A percentile compares a stretch with the other conserved stretches of the same genome.
Evolutionary conservation across 2,329 filamentous ascomycete genomes (phyloP).

Genomic region (Orbilia ellipsospora): DNA sequence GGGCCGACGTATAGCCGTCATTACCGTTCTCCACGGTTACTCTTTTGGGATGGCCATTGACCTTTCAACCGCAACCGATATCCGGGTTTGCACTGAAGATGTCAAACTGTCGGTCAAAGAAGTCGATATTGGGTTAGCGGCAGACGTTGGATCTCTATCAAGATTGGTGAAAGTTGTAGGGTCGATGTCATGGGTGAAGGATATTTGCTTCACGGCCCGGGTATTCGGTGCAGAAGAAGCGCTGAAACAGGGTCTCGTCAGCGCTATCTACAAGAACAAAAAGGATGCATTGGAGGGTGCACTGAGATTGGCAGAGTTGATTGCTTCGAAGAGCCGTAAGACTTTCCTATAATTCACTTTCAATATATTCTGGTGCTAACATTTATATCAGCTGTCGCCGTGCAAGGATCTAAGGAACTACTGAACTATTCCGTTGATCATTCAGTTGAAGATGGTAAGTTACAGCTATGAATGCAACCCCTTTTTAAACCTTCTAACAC

Average conservation of each 20-base stretch:
- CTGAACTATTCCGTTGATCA: constrained; percentile 85
- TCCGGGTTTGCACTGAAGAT: constrained; percentile 73
- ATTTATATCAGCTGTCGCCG: constrained; percentile 72
- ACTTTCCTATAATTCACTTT: neutral
- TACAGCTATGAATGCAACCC: neutral
- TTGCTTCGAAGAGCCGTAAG: constrained; percentile 79
- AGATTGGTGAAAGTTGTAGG: constrained; percentile 79
- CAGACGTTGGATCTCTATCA: constrained; percentile 80
- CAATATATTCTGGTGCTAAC: neutral
- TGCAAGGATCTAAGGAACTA: constrained; percentile 87
- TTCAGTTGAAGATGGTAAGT: constrained; percentile 76
- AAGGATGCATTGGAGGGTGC: constrained; percentile 72
- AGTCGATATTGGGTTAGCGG: constrained; percentile 82
- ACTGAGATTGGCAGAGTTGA: constrained; percentile 71
- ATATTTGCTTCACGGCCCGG: constrained; percentile 77
- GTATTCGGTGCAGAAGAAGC: constrained; percentile 77
- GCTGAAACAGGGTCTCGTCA: constrained; percentile 75
- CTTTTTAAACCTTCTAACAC: constrained; percentile 3
- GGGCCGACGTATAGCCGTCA: constrained; percentile 70
- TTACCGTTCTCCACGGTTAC: constrained; percentile 81
- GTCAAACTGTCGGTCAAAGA: constrained; percentile 79
- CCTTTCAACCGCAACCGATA: constrained; percentile 75
- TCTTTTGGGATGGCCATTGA: constrained; percentile 83
- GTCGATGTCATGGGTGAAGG: constrained; percentile 79
- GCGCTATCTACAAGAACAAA: constrained; percentile 73